Evolutionary conservation across 129 eudicot species (phyloP), one percentile per base, ranked within the genome.

Genomic region (Flaveria ramosissima): DNA sequence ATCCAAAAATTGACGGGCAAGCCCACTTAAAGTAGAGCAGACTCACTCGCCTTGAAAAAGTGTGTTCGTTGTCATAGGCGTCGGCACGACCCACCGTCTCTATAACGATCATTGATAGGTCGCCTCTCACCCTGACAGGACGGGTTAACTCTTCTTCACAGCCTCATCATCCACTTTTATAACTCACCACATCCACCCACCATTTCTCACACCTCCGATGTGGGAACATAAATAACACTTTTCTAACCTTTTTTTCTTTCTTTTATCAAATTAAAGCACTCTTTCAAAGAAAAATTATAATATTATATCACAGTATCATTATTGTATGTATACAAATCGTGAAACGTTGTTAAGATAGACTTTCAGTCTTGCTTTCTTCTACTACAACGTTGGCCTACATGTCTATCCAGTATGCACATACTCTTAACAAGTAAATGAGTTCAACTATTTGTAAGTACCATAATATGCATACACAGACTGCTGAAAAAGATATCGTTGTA

Each of bases 101-200:
- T 65, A 78, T 56, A 53, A 53, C 95, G 95, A 83, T 91, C 97
- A 85, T 91, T 43, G 79, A 78, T 84, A 74, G 72, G 90, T 83
- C 95, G 90, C 88, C 92, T 71, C 83, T 73, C 85, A 85, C 95
- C 97, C 95, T 87, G 87, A 91, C 95, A 87, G 92, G 88, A 86
- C 90, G 87, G 52, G 77, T 78, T 84, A 70, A 21, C 0, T 1
- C 9, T 1, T 9, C 0, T 0, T 0, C 0, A 0, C 0, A 0
- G 0, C 53, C 14, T 16, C 68, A 3, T 1, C 76, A 14, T 79
- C 68, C 60, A 1, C 51, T 52, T 79, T 79, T 79, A 79, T 79
- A 4, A 23, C 32, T 26, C 50, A 32, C 55, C 0, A 6, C 16
- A 32, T 17, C 43, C 7, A 41, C 68, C 47, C 73, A 16, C 14